Percentiles rank a stretch among this genome's conserved stretches.
Conservation (phyloP, 352 stramenopile species). For the Phytophthora lateralis region DNA sequence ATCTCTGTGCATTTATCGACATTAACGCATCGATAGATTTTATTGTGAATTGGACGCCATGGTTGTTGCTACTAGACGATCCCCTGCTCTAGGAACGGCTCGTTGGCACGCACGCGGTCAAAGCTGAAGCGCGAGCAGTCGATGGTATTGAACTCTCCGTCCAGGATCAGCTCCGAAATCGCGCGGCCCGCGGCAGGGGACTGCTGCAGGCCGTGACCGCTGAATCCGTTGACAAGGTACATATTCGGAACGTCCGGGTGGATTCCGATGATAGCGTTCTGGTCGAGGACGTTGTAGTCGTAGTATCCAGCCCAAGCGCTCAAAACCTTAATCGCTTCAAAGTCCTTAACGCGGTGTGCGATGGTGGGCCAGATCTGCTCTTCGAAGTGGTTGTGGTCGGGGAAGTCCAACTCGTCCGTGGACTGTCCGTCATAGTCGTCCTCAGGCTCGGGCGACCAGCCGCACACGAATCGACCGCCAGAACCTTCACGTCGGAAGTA, state of each 20-base stretch:
- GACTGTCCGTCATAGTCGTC: conserved; percentile 69
- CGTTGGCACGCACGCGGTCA: conserved; percentile 69
- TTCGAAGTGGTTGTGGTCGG: conserved; percentile 76
- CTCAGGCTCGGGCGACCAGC: conserved; percentile 60
- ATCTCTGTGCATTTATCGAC: conserved; percentile 72
- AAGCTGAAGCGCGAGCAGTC: conserved; percentile 76
- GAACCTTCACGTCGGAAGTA: conserved; percentile 83
- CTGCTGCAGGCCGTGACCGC: conserved; percentile 82
- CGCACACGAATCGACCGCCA: conserved; percentile 74
- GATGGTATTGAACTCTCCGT: conserved; percentile 76
- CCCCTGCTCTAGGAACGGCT: conserved; percentile 74
- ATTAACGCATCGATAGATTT: conserved; percentile 40
- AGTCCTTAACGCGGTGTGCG: conserved; percentile 69
- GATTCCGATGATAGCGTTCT: conserved; percentile 85
- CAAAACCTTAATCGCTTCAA: conserved; percentile 84
- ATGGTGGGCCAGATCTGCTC: conserved; percentile 85
- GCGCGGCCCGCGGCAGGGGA: conserved; percentile 76
- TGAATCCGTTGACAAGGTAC: conserved; percentile 87
- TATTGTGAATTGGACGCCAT: conserved; percentile 15
- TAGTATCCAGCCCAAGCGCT: conserved; percentile 85
- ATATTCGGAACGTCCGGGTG: conserved; percentile 84
- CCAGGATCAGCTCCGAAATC: conserved; percentile 74
- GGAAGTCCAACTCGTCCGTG: conserved; percentile 68
- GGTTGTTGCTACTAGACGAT: conserved; percentile 58
- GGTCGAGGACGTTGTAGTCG: conserved; percentile 90